Base-by-base conservation (phyloP, 352 stramenopile genomes). In the Halophytophthora polymorphica region DNA sequence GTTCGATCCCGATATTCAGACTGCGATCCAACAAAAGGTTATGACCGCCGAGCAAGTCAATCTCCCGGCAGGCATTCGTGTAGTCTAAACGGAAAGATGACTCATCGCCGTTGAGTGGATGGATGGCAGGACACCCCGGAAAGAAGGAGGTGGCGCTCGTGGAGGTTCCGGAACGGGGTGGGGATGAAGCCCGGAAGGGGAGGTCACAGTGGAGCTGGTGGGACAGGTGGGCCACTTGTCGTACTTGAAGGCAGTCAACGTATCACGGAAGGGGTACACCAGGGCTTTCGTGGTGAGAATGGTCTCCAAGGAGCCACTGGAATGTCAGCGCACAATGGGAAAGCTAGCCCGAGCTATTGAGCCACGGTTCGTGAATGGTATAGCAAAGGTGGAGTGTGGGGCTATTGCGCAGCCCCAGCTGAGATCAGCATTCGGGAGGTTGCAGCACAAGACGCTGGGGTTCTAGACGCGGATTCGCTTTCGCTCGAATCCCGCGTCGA, bases 361-460 rank as follows among this genome's bases (percentile, higher is more conserved):
- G 58, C 37, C 7, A 44, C 0, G 1, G 21, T 63, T 10, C 5
- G 51, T 2, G 43, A 63, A 63, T 67, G 58, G 58, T 63, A 63
- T 12, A 31, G 3, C 6, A 56, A 14, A 38, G 43, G 53, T 3
- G 40, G 45, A 2, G 37, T 28, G 40, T 57, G 51, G 21, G 4
- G 36, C 18, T 34, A 13, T 15, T 29, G 0, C 2, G 1, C 21
- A 22, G 39, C 18, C 0, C 12, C 58, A 1, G 37, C 47, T 6
- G 14, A 44, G 22, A 31, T 56, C 22, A n/a, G 5, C 21, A 14
- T 34, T 23, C 4, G 48, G 0, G 22, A 50, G 2, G 5, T 6
- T 12, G n/a, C 2, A 14, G 31, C 23, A 11, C 14, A 23, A 29
- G 14, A 15, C 14, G 23, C 42, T n/a, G 13, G 10, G 5, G 6